Evolutionary conservation across 192 early-diverging fungal species (phyloP).

Genomic region (Spinellus fusiger): DNA sequence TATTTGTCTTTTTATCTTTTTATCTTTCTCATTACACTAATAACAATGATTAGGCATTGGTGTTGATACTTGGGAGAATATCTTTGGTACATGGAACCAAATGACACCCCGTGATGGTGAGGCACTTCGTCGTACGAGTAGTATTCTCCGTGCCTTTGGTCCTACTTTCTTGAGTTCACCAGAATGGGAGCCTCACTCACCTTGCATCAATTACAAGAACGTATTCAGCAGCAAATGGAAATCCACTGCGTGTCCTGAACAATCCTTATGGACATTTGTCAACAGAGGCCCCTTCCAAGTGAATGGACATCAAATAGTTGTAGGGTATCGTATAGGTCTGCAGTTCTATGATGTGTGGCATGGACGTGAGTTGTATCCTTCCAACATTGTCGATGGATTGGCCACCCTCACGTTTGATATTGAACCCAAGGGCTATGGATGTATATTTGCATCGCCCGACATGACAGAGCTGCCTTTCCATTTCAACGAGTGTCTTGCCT

Average conservation of each 20-base stretch:
- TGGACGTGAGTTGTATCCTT: conserved; percentile 10
- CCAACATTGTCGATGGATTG: conserved; percentile 18
- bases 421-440: conserved; percentile 18
- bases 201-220: conserved; percentile 14
- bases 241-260: not conserved
- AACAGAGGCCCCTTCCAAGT: conserved; percentile 10
- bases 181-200: conserved; percentile 19
- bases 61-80: conserved; percentile 21
- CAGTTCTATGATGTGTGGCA: conserved; percentile 23
- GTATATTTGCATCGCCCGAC: conserved; percentile 17
- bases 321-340: conserved; percentile 14
- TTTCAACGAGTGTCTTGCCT: conserved; percentile 3
- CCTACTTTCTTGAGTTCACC: conserved; percentile 10
- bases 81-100: conserved; percentile 25
- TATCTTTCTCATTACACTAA: not conserved
- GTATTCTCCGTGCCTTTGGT: conserved; percentile 17
- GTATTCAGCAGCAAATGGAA: conserved; percentile 8
- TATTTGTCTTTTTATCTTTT: not conserved
- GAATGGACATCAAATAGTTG: conserved; percentile 18
- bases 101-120: conserved; percentile 15
- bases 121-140: conserved; percentile 10
- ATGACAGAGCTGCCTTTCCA: conserved; percentile 1
- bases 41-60: conserved; percentile 9
- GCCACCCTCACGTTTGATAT: conserved; percentile 21
- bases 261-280: conserved; percentile 16